Base-by-base conservation (phyloP, 2,329 filamentous ascomycete species). In the Xylaria sp. region DNA sequence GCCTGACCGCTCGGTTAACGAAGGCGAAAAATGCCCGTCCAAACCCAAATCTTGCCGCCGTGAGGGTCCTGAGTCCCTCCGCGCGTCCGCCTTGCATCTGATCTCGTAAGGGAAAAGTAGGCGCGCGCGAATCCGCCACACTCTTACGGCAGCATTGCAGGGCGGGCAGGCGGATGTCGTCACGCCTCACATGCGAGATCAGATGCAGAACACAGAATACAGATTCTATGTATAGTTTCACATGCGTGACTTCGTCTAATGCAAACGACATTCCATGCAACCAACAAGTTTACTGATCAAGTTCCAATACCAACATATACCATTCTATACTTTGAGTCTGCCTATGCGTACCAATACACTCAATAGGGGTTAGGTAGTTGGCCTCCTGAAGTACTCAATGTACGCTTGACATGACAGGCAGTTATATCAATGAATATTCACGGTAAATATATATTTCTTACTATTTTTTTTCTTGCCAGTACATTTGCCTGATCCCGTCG, bases 401-500 rank as follows among this genome's bases (percentile, higher is more conserved):
- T 11, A 44, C 39, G 42, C 47, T 34, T 35, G 10, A 18, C 19
- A 42, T 52, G 37, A 37, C 13, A 35, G 42, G 3, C 18, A 4
- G 37, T 5, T 9, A 4, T 39, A 39, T 39, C 9, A 39, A 11
- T 18, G 42, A 54, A 50, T 57, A 55, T 42, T 37, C 44, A n/a
- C 37, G 42, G 48, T 39, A 35, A 56, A 59, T 46, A 60, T 54
- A 60, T 57, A 18, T 4, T 59, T 49, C 48, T 57, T 51, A 44
- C 48, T 59, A 44, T 46, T 59, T 57, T 58, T 58, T 57, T 60
- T 60, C 39, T 50, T 58, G 53, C 52, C 58, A 52, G 39, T 55
- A 62, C 57, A 23, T 59, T 60, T 64, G 60, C 63, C 60, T 46
- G 60, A 56, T 59, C 59, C 46, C 49, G 4, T 49, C 56, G 30